A percentile compares a stretch with the other conserved stretches of the same genome.
These are phyloP conservation scores for Lecanicillium sp. DNA, from an alignment of 2,329 filamentous ascomycete genomes.

Conservation along the genomic window DNA sequence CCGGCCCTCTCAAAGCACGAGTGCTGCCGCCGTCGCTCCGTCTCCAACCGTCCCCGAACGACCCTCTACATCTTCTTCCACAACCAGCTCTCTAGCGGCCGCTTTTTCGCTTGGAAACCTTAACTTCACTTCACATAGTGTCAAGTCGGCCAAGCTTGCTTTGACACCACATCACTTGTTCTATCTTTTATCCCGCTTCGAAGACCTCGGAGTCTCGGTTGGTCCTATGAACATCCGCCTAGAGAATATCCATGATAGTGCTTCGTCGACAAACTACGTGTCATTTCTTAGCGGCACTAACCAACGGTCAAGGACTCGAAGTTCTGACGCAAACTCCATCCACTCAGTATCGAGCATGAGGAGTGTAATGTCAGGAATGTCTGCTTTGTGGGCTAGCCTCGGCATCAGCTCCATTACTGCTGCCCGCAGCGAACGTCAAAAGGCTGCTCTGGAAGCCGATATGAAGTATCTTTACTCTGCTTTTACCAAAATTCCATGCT, in stretches of 20 bases:
- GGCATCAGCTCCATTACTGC: slow-evolving; percentile 71
- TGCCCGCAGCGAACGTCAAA: slow-evolving; percentile 82
- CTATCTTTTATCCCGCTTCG: slow-evolving; percentile 90
- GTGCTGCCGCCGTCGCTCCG: slow-evolving; percentile 45
- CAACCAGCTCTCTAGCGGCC: slow-evolving; percentile 67
- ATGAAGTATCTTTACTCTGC: slow-evolving; percentile 95
- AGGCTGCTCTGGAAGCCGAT: slow-evolving; percentile 75
- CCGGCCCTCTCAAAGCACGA: slow-evolving; percentile 58
- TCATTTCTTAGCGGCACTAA: slow-evolving; percentile 78
- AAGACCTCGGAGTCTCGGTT: slow-evolving; percentile 82
- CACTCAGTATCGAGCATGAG: slow-evolving; percentile 94
- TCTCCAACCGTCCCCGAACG: slow-evolving; percentile 52
- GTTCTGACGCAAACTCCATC: slow-evolving; percentile 81
- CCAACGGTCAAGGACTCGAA: slow-evolving; percentile 68
- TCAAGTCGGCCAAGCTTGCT: slow-evolving; percentile 85
- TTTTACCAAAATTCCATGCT: slow-evolving; percentile 94
- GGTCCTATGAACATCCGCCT: slow-evolving; percentile 94
- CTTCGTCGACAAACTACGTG: slow-evolving; percentile 83
- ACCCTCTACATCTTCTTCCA: slow-evolving; percentile 58
- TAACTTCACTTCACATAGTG: slow-evolving; percentile 72
- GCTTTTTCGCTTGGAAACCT: slow-evolving; percentile 81
- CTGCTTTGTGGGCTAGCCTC: slow-evolving; percentile 82
- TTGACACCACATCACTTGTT: slow-evolving; percentile 95
- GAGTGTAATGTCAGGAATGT: slow-evolving; percentile 97
- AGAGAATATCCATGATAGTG: slow-evolving; percentile 87